A percentile compares a stretch with the other conserved stretches of the same genome.
These are phyloP conservation scores for Aureobasidium sp. DNA, from an alignment of 2,329 filamentous ascomycete species.

Conservation along the genomic window DNA sequence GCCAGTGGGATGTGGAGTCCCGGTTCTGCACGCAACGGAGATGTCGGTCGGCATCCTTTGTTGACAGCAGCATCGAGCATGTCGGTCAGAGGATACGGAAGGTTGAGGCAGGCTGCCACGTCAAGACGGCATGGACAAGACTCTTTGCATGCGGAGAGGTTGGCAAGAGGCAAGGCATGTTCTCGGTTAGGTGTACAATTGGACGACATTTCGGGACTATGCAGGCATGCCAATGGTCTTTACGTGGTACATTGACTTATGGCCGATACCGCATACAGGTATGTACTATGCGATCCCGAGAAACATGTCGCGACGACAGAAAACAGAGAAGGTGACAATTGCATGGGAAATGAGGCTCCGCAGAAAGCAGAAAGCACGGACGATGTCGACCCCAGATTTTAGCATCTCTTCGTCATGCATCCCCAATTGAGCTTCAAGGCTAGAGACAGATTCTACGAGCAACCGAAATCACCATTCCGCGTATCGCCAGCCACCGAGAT, in stretches of 20 bases:
- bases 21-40: background rate
- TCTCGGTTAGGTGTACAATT: background rate
- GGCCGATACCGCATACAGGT: background rate
- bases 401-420: slow-evolving; percentile 8
- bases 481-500: background rate
- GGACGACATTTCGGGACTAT: background rate
- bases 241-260: background rate
- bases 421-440: background rate
- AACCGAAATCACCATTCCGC: background rate
- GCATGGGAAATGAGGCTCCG: background rate
- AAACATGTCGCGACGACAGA: background rate
- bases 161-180: background rate
- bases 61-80: background rate
- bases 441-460: background rate
- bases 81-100: background rate
- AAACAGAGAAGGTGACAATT: background rate
- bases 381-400: slow-evolving; percentile 1
- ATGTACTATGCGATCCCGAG: background rate
- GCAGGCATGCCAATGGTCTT: background rate
- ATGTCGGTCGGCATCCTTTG: background rate
- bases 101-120: background rate
- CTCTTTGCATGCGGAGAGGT: background rate
- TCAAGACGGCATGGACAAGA: background rate
- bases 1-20: slow-evolving; percentile 1
- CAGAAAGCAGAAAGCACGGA: background rate